Percentiles rank a stretch among this genome's conserved stretches.
Evolutionary conservation across 805 yeast species (phyloP).

Genomic region (Peterozyma xylosa): DNA sequence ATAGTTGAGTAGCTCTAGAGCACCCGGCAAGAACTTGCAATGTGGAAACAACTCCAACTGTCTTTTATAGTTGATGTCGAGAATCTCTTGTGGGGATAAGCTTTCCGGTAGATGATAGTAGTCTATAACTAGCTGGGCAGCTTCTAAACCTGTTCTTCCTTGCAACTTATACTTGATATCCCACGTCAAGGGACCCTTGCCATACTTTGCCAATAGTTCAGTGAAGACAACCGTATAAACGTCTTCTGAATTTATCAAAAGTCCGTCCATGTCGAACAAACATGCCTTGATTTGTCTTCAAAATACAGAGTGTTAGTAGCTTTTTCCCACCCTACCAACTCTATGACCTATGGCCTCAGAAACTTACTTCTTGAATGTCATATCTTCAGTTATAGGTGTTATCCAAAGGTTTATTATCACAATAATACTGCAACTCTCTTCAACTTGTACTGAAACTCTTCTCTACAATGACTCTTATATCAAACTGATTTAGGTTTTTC

Average conservation of each 20-base stretch:
- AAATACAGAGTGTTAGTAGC: slow-evolving; percentile 1
- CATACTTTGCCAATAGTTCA: slow-evolving; percentile 56
- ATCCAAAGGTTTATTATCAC: neutral
- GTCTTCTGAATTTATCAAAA: slow-evolving; percentile 86
- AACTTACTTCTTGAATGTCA: slow-evolving; percentile 7
- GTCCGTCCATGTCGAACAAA: slow-evolving; percentile 89
- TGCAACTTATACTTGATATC: slow-evolving; percentile 81
- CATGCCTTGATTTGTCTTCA: slow-evolving; percentile 44
- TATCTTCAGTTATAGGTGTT: neutral
- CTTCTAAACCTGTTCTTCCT: slow-evolving; percentile 83
- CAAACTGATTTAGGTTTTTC: too few relatives aligned
- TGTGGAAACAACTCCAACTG: slow-evolving; percentile 58
- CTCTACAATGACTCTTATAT: too few relatives aligned
- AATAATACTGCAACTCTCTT: too few relatives aligned
- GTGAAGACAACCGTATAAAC: slow-evolving; percentile 76
- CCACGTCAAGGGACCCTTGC: slow-evolving; percentile 84
- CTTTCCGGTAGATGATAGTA: slow-evolving; percentile 55
- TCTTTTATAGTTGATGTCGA: slow-evolving; percentile 38
- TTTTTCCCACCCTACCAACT: neutral
- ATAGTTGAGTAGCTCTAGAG: slow-evolving; percentile 53
- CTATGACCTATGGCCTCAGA: too few relatives aligned
- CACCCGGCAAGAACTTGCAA: slow-evolving; percentile 77
- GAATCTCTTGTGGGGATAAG: slow-evolving; percentile 55
- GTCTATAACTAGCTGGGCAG: slow-evolving; percentile 57
- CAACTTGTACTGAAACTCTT: too few relatives aligned